Conservation (phyloP, 2,329 filamentous ascomycete genomes). For the Ilyonectria mors-panacis region DNA sequence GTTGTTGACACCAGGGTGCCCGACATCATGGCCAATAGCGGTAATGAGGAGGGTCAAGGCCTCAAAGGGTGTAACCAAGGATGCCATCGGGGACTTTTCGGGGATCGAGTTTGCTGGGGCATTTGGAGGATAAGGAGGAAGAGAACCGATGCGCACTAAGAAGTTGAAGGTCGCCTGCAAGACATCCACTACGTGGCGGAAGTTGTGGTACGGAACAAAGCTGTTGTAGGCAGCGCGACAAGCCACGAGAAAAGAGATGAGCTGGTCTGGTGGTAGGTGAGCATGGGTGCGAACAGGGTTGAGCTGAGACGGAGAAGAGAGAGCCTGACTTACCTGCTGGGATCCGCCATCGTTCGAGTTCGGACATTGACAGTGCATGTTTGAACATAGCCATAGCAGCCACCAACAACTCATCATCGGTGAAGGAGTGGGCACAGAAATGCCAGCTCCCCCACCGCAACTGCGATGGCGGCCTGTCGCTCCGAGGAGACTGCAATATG, state of each 20-base stretch:
- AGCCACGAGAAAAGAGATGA: constrained; percentile 88
- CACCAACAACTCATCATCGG: constrained; percentile 90
- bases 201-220: constrained; percentile 98
- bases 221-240: constrained; percentile 95
- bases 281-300: constrained; percentile 44
- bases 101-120: constrained; percentile 49
- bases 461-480: constrained; percentile 75
- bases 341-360: constrained; percentile 85
- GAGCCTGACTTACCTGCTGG: constrained; percentile 74
- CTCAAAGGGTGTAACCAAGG: constrained; percentile 87
- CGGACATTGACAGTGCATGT: constrained; percentile 86
- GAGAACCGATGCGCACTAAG: constrained; percentile 82
- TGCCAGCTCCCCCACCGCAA: constrained; percentile 84
- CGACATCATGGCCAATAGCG: constrained; percentile 98
- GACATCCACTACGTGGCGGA: constrained; percentile 96
- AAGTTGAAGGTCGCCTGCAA: constrained; percentile 95
- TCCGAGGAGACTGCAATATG: constrained; percentile 78
- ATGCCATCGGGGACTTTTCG: constrained; percentile 76
- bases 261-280: constrained; percentile 74
- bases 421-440: constrained; percentile 91
- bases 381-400: constrained; percentile 90
- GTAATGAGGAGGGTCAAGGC: constrained; percentile 91
- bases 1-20: constrained; percentile 98
- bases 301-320: constrained; percentile 11
- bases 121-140: constrained; percentile 75